phyloP scores from a whole-genome alignment of 345 rosid genomes.

The Lepidium aucheri region DNA sequence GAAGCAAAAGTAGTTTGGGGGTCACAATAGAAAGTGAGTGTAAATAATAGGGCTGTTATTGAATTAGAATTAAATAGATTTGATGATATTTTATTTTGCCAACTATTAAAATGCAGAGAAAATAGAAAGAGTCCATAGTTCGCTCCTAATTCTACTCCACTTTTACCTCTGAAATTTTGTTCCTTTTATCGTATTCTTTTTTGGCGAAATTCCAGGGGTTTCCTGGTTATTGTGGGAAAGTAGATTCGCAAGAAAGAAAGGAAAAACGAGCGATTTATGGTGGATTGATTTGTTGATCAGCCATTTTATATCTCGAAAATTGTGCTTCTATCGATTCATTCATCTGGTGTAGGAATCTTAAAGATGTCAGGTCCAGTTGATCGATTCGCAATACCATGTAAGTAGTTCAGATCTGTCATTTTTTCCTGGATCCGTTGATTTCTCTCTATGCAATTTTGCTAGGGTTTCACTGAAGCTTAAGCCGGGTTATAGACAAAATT shows the following conservation, averaged over 20 bases:
- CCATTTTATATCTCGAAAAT: not conserved
- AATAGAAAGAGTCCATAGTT: not conserved
- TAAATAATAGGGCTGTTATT: not conserved
- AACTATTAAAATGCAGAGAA: not conserved
- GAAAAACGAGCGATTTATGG: not conserved
- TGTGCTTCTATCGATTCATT: conserved; percentile 2
- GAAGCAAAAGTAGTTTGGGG: conserved; percentile 9
- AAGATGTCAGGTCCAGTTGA: conserved; percentile 95
- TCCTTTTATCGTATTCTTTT: not conserved
- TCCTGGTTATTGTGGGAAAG: conserved; percentile 3
- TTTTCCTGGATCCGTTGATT: not conserved
- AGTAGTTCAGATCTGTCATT: conserved; percentile 27
- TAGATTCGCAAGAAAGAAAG: not conserved
- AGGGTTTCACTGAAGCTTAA: conserved; percentile 23
- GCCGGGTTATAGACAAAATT: not conserved
- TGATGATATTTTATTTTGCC: not conserved
- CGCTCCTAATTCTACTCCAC: conserved; percentile 12
- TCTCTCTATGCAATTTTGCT: not conserved
- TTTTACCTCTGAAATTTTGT: conserved; percentile 13
- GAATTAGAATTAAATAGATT: not conserved
- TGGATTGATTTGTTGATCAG: conserved; percentile 22
- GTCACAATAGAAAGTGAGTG: not conserved
- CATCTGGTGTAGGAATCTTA: not conserved
- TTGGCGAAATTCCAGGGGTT: conserved; percentile 11
- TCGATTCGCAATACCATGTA: conserved; percentile 92